Conservation (phyloP, 495 filamentous ascomycete genomes). For the Xylaria scruposa region DNA sequence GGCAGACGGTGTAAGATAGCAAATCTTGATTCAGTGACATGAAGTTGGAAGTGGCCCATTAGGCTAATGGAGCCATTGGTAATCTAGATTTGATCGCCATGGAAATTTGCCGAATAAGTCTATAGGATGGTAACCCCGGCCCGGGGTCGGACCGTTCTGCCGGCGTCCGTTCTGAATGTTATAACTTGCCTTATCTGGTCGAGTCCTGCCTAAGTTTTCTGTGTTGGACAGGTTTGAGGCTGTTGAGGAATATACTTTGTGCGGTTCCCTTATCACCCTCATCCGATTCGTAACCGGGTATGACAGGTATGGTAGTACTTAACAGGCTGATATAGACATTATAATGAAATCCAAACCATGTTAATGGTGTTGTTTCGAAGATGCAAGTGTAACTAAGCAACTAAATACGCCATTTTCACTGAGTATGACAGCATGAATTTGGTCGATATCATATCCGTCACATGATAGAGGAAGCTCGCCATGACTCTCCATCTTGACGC, state of each 20-base stretch:
- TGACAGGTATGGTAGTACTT: neutral
- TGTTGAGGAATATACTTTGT: neutral
- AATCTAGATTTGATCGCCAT: slow-evolving; percentile 5
- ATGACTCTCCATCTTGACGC: neutral
- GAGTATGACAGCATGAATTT: neutral
- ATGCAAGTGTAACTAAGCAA: neutral
- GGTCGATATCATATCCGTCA: slow-evolving; percentile 1
- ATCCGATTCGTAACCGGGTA: neutral
- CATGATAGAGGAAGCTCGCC: neutral
- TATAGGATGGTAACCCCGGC: neutral
- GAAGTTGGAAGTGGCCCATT: slow-evolving; percentile 4
- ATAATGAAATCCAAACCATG: neutral
- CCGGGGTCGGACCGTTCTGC: slow-evolving; percentile 10
- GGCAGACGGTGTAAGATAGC: neutral
- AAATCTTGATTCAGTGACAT: slow-evolving; percentile 2
- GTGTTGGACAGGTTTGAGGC: neutral
- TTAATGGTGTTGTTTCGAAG: neutral
- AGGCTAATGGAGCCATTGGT: neutral
- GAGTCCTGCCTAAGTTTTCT: neutral
- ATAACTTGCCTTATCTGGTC: slow-evolving; percentile 1
- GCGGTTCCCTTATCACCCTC: neutral
- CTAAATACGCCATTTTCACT: neutral
- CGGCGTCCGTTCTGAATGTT: neutral
- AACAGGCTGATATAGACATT: neutral
- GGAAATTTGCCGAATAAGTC: neutral